phyloP scores from a whole-genome alignment of 352 stramenopile genomes.

The Pythium brassicae region DNA sequence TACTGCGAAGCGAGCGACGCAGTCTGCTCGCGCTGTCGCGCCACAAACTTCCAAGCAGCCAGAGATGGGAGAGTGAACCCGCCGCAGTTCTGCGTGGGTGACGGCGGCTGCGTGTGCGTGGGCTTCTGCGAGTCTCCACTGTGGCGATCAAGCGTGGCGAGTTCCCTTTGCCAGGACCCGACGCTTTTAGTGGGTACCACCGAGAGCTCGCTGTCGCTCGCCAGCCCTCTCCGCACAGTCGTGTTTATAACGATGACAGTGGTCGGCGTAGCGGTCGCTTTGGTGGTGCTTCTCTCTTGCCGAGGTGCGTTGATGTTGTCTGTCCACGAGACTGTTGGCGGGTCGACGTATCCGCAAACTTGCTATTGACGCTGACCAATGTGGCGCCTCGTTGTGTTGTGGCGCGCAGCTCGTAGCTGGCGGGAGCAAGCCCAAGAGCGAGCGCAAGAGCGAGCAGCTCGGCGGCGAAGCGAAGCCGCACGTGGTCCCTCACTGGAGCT shows the following conservation, averaged over 20 bases:
- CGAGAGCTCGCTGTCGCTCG: background rate
- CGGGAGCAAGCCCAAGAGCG: constrained; percentile 13
- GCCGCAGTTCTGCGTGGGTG: constrained; percentile 25
- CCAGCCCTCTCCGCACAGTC: background rate
- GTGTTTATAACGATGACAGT: constrained; percentile 2
- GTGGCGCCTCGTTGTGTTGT: too few relatives aligned
- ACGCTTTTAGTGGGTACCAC: background rate
- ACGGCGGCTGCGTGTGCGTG: constrained; percentile 29
- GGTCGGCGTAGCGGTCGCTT: constrained; percentile 6
- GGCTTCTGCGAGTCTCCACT: constrained; percentile 28
- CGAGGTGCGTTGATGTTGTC: constrained; percentile 15
- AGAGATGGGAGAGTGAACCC: constrained; percentile 7
- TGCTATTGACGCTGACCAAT: too few relatives aligned
- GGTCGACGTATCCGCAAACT: too few relatives aligned
- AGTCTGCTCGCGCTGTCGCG: constrained; percentile 19
- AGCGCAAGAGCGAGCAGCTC: constrained; percentile 4
- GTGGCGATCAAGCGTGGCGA: constrained; percentile 17
- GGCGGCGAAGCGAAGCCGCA: background rate
- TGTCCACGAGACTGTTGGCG: too few relatives aligned
- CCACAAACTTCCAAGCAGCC: constrained; percentile 2
- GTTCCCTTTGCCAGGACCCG: constrained; percentile 14
- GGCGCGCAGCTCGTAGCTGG: constrained; percentile 14
- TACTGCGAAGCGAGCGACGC: constrained; percentile 37
- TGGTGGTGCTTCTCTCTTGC: constrained; percentile 9
- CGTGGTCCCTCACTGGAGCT: constrained; percentile 10